Evolutionary conservation across 2,329 filamentous ascomycete species (phyloP).

Genomic region (Fusarium pseudocircinatum): DNA sequence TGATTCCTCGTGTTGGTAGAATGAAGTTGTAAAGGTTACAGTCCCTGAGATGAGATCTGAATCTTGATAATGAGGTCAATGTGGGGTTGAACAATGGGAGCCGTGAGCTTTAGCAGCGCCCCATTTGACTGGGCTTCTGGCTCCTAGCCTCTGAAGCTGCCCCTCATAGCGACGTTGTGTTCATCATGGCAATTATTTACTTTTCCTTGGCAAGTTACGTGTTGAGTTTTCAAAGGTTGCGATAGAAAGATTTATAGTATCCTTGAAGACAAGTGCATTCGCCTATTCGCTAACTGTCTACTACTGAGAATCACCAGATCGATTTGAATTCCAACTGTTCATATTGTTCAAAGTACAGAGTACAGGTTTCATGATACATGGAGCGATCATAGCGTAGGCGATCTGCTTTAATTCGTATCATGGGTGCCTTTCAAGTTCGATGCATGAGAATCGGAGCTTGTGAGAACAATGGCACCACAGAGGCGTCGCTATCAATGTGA

Average conservation of each 20-base stretch:
- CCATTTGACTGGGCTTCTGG: conserved; percentile 24
- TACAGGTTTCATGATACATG: conserved; percentile 20
- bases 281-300: background rate
- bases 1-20: background rate
- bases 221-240: background rate
- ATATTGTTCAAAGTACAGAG: conserved; percentile 9
- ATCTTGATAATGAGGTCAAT: conserved; percentile 39
- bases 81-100: conserved; percentile 39
- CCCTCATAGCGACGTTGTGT: conserved; percentile 22
- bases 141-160: conserved; percentile 19
- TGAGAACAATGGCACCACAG: background rate
- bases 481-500: no score
- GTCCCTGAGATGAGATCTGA: conserved; percentile 2
- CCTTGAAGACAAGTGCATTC: no score
- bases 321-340: background rate
- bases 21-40: conserved; percentile 14
- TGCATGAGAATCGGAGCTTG: background rate
- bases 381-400: conserved; percentile 19
- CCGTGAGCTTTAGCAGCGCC: conserved; percentile 35
- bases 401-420: background rate
- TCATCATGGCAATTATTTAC: conserved; percentile 19
- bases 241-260: fast-evolving
- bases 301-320: background rate
- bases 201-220: background rate
- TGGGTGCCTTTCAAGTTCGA: background rate